Conservation (phyloP, 1,284 basidiomycete genomes). For the Dichomitus squalens region DNA sequence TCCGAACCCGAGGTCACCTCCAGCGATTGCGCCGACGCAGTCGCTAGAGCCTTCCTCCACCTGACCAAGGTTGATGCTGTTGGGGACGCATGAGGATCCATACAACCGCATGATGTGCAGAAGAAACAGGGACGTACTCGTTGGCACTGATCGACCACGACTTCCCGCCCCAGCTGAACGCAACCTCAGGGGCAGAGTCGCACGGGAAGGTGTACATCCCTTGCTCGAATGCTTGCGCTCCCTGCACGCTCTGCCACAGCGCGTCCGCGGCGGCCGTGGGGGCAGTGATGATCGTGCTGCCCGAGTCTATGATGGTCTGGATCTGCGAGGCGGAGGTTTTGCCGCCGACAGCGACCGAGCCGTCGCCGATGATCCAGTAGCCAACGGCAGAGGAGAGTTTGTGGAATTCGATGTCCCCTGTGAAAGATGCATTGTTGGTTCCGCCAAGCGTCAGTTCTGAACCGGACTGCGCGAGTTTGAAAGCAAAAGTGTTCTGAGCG, state of each 20-base stretch:
- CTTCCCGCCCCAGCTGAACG: constrained; percentile 46
- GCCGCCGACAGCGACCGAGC: constrained; percentile 35
- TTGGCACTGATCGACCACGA: constrained; percentile 39
- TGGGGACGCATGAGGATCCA: neutral
- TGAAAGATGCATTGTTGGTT: constrained; percentile 41
- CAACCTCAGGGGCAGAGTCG: constrained; percentile 36
- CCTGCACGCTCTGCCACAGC: constrained; percentile 47
- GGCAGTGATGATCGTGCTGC: constrained; percentile 53
- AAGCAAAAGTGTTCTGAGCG: constrained; percentile 48
- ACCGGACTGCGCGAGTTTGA: constrained; percentile 48
- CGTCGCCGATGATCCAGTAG: constrained; percentile 46
- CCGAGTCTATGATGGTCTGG: constrained; percentile 45
- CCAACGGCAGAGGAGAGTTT: constrained; percentile 24
- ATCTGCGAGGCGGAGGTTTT: constrained; percentile 20
- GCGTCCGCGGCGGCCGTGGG: constrained; percentile 42
- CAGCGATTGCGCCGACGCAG: constrained; percentile 24
- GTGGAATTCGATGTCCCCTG: constrained; percentile 34
- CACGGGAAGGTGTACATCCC: constrained; percentile 47
- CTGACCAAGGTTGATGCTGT: constrained; percentile 31
- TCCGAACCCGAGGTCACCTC: constrained; percentile 20
- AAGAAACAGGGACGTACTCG: constrained; percentile 14
- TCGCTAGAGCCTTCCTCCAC: constrained; percentile 12
- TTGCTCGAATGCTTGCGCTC: constrained; percentile 35
- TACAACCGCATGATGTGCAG: neutral
- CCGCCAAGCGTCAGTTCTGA: constrained; percentile 65